Conservation (phyloP, 495 filamentous ascomycete species). For the Aspergillus asperescens region DNA sequence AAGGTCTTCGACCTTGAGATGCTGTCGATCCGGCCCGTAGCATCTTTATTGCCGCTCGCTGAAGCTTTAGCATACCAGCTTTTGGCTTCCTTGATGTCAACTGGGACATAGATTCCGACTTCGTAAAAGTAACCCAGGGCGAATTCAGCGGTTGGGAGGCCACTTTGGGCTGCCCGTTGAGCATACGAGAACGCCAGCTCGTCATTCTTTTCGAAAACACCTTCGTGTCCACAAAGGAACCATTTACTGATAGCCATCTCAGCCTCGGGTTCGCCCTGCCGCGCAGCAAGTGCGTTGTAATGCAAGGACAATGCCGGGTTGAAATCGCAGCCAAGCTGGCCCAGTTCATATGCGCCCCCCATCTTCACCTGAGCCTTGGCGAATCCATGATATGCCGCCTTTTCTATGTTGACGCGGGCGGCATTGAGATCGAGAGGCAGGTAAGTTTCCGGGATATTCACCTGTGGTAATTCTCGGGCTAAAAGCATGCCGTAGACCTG, state of each 20-base stretch:
- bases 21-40: slow-evolving; percentile 71
- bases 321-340: slow-evolving; percentile 90
- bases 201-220: slow-evolving; percentile 90
- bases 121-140: slow-evolving; percentile 97
- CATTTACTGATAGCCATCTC: slow-evolving; percentile 97
- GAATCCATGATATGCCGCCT: slow-evolving; percentile 93
- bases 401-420: slow-evolving; percentile 88
- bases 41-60: slow-evolving; percentile 89
- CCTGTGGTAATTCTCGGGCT: slow-evolving; percentile 81
- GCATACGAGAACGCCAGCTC: slow-evolving; percentile 88
- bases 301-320: slow-evolving; percentile 87
- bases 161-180: slow-evolving; percentile 70
- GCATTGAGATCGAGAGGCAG: slow-evolving; percentile 68
- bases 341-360: slow-evolving; percentile 92
- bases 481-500: slow-evolving; percentile 91
- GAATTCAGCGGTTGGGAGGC: slow-evolving; percentile 88
- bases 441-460: slow-evolving; percentile 67
- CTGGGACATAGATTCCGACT: slow-evolving; percentile 81
- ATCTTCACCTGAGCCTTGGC: slow-evolving; percentile 97
- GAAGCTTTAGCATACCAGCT: slow-evolving; percentile 90
- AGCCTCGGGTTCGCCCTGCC: slow-evolving; percentile 83
- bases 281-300: slow-evolving; percentile 89
- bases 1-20: slow-evolving; percentile 81
- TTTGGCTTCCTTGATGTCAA: slow-evolving; percentile 75
- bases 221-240: slow-evolving; percentile 94